Conservation (phyloP, 345 rosid genomes). For the Streptanthus diversifolius region DNA sequence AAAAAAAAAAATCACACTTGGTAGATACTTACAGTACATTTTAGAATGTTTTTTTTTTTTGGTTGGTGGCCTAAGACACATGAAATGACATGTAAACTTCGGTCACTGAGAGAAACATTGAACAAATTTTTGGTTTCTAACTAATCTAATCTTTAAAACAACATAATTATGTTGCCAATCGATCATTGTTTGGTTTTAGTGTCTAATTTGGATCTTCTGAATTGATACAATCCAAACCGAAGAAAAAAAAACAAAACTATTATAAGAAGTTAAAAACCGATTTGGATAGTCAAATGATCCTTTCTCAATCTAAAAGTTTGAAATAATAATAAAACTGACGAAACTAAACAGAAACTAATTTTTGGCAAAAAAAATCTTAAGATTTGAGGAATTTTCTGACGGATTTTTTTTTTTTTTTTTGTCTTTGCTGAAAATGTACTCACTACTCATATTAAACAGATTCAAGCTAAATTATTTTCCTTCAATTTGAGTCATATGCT, state of each 20-base stretch:
- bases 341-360: neutral
- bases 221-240: neutral
- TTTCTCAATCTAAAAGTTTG: neutral
- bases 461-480: neutral
- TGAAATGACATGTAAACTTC: neutral
- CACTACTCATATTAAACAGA: neutral
- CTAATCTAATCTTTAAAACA: neutral
- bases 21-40: neutral
- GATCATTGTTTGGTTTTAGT: neutral
- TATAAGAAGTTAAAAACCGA: neutral
- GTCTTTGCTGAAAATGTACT: neutral
- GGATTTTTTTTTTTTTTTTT: neutral
- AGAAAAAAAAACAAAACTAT: neutral
- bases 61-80: slow-evolving; percentile 15
- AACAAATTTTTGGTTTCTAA: neutral
- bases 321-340: neutral
- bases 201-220: neutral
- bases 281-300: neutral
- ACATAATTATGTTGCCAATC: neutral
- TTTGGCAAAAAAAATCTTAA: neutral
- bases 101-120: neutral
- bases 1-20: neutral
- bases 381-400: neutral
- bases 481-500: neutral
- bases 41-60: neutral